Conservation (phyloP, 768 basidiomycete species). For the Termitomyces sp. region DNA sequence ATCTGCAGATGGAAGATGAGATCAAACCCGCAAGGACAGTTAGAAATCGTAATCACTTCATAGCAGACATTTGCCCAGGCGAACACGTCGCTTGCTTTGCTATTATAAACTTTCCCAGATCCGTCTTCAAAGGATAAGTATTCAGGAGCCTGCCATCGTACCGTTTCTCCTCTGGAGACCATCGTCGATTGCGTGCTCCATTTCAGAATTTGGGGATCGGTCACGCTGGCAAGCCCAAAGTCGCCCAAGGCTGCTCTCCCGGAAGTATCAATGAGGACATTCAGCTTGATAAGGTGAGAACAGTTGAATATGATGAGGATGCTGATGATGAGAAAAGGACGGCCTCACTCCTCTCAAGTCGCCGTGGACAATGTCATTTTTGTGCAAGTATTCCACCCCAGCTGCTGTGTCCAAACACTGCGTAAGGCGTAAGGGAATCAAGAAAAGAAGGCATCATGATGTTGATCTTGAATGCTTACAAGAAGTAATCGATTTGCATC, state of each 20-base stretch:
- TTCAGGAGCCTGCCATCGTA: conserved; percentile 27
- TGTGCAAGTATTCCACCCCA: conserved; percentile 24
- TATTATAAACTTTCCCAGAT: conserved; percentile 6
- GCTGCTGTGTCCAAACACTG: conserved; percentile 19
- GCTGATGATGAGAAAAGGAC: not conserved
- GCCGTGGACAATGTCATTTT: conserved; percentile 22
- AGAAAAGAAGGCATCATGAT: no score
- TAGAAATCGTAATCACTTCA: conserved; percentile 16
- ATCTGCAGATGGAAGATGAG: conserved; percentile 11
- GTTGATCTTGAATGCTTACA: no score
- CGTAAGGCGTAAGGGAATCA: no score
- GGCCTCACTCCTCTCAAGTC: conserved; percentile 23
- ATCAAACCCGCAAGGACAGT: no score
- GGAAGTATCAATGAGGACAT: conserved; percentile 21
- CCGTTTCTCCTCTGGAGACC: conserved; percentile 15
- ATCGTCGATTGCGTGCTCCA: no score
- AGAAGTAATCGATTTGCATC: no score
- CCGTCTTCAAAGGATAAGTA: conserved; percentile 12
- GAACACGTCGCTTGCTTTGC: conserved; percentile 23
- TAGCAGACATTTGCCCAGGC: conserved; percentile 25
- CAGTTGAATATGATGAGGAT: not conserved
- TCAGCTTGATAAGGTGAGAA: conserved; percentile 11
- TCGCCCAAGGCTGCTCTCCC: conserved; percentile 22
- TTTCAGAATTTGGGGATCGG: conserved; percentile 18
- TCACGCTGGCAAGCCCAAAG: conserved; percentile 23